phyloP scores from a whole-genome alignment of 2,329 filamentous ascomycete genomes.

The Aschersonia sp. region DNA sequence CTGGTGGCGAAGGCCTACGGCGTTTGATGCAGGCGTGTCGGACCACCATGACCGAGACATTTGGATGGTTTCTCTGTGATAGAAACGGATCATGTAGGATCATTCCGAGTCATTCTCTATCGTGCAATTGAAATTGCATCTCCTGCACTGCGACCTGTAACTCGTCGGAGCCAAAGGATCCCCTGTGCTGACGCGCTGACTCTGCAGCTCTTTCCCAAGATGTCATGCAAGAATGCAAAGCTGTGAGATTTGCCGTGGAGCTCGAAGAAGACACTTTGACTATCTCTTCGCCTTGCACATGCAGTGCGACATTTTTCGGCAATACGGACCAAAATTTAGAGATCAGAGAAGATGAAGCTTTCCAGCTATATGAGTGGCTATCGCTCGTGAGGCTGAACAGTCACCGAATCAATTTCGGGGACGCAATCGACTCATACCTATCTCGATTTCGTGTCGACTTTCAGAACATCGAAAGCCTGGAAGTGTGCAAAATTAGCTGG shows the following conservation, averaged over 20 bases:
- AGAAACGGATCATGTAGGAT: conserved; percentile 20
- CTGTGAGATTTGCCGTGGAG: too few relatives aligned
- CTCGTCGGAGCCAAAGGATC: too few relatives aligned
- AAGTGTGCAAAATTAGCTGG: conserved; percentile 40
- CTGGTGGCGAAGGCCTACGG: conserved; percentile 16
- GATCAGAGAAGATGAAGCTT: conserved; percentile 47
- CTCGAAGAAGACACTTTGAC: too few relatives aligned
- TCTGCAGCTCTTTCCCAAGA: too few relatives aligned
- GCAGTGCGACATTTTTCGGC: conserved; percentile 10
- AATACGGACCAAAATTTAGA: conserved; percentile 23
- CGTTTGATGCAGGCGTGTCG: conserved; percentile 58
- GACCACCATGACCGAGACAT: conserved; percentile 53
- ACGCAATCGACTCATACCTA: conserved; percentile 53
- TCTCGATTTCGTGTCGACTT: conserved; percentile 42
- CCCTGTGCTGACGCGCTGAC: too few relatives aligned
- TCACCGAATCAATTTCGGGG: conserved; percentile 40
- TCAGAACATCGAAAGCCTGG: conserved; percentile 10
- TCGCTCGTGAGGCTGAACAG: conserved; percentile 52
- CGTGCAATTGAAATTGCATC: too few relatives aligned
- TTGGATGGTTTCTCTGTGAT: conserved; percentile 70
- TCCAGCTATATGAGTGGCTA: conserved; percentile 61
- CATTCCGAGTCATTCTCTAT: background rate
- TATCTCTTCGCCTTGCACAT: conserved; percentile 1
- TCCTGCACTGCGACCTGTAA: too few relatives aligned
- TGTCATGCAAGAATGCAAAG: too few relatives aligned